Base-by-base conservation (phyloP, 1,284 basidiomycete species). In the Ceratobasidium sp. region DNA sequence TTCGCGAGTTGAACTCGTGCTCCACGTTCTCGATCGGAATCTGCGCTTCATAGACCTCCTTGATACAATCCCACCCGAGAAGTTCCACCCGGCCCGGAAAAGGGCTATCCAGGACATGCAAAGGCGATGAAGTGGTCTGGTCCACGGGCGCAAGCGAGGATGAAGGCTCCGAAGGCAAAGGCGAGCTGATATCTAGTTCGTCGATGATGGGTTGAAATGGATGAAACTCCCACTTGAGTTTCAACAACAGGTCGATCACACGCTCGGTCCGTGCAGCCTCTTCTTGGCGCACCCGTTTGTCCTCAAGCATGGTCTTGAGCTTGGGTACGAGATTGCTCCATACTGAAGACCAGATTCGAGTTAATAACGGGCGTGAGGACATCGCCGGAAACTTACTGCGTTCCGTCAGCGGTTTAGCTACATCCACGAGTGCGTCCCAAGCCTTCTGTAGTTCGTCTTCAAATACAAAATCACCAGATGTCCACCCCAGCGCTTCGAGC, bases 371-470 rank as follows among this genome's bases (percentile, higher is more conserved):
- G 26, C 6, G 18, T 28, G 1, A 43, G n/a, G 6, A 21, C n/a
- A 13, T 11, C n/a, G 23, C 1, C 18, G 8, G 1, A 50, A 13
- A 28, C 64, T 1, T 55, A 67, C 64, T 67, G 21, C 64, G 49
- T 28, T 67, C 50, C 9, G 64, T 67, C 1, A 67, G 50, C 21
- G 64, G 64, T 21, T 67, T 67, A 13, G 64, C 18, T n/a, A 38
- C 50, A 3, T 67, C 64, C 4, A 67, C 50, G 18, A 67, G 66
- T 9, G 41, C 54, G 4, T 30, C 4, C 66, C 66, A 69, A 6
- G 18, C 23, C 26, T 69, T n/a, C n/a, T n/a, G n/a, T 69, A 14
- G 8, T 5, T 23, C n/a, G 1, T 1, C 8, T 4, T 21, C 13
- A 9, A 55, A 57, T 13, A 9, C n/a, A 5, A 57, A n/a, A 9